A percentile compares a stretch with the other conserved stretches of the same genome.
Conservation (phyloP, 352 stramenopile genomes). For the Pythium brassicae region DNA sequence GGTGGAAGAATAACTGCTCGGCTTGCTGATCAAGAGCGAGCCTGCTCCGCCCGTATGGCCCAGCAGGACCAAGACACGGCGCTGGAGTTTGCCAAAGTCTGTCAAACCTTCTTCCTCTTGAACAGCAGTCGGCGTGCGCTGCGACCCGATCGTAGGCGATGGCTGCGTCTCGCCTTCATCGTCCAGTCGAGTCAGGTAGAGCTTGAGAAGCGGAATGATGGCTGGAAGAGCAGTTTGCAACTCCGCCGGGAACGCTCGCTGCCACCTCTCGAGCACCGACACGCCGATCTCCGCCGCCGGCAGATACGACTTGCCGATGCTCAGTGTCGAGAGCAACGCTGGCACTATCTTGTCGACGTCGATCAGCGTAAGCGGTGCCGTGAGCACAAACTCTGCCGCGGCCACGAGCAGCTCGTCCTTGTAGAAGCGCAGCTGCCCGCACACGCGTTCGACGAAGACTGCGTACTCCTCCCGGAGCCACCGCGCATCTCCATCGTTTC, state of each 20-base stretch:
- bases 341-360: constrained; percentile 21
- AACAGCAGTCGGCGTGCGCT: constrained; percentile 5
- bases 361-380: constrained; percentile 39
- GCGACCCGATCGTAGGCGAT: neutral
- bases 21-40: constrained; percentile 41
- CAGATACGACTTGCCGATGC: constrained; percentile 60
- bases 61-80: constrained; percentile 56
- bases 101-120: constrained; percentile 14
- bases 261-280: constrained; percentile 53
- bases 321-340: constrained; percentile 43
- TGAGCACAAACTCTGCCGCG: constrained; percentile 52
- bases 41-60: constrained; percentile 46
- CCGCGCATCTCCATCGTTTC: neutral
- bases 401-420: constrained; percentile 74
- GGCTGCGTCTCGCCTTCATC: constrained; percentile 5
- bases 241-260: constrained; percentile 17
- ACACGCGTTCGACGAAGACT: constrained; percentile 40
- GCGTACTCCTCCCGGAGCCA: constrained; percentile 23
- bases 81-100: constrained; percentile 48
- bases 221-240: constrained; percentile 32
- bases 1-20: constrained; percentile 6
- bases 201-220: constrained; percentile 38
- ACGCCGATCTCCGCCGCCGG: constrained; percentile 56
- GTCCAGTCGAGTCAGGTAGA: constrained; percentile 50
- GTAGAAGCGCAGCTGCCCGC: constrained; percentile 59